Evolutionary conservation across 106 monocot genomes (phyloP).

Genomic region (Apostasia shenzhenica): DNA sequence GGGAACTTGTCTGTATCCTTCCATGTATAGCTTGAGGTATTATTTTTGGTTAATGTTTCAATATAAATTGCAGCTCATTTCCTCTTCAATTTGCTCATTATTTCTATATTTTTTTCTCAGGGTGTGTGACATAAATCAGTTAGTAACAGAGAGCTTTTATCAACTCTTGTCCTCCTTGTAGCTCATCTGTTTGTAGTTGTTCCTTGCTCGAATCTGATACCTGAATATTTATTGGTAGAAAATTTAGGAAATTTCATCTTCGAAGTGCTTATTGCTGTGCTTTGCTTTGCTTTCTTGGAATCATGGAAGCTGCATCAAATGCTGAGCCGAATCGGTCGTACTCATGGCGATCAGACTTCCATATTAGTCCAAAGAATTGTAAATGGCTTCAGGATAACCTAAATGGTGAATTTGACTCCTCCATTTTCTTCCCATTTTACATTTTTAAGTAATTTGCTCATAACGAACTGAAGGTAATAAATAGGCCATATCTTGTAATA

Average conservation of each 20-base stretch:
- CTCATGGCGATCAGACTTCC: constrained; percentile 73
- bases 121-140: not conserved
- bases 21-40: not conserved
- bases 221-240: not conserved
- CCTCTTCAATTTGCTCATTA: not conserved
- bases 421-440: not conserved
- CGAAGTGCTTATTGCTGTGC: not conserved
- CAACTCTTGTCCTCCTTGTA: not conserved
- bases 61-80: no score
- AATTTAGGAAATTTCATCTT: not conserved
- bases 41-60: no score
- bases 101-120: not conserved
- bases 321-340: constrained; percentile 38
- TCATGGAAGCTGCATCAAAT: constrained; percentile 30
- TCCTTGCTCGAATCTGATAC: constrained; percentile 6
- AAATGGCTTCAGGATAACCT: constrained; percentile 88
- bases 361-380: constrained; percentile 75
- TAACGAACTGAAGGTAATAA: not conserved
- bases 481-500: not conserved
- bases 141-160: not conserved
- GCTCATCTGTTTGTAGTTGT: not conserved
- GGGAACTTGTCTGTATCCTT: not conserved
- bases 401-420: constrained; percentile 20
- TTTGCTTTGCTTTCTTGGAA: not conserved
- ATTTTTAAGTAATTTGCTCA: not conserved